Evolutionary conservation across 768 basidiomycete species (phyloP).

Genomic region (Russula sp.): DNA sequence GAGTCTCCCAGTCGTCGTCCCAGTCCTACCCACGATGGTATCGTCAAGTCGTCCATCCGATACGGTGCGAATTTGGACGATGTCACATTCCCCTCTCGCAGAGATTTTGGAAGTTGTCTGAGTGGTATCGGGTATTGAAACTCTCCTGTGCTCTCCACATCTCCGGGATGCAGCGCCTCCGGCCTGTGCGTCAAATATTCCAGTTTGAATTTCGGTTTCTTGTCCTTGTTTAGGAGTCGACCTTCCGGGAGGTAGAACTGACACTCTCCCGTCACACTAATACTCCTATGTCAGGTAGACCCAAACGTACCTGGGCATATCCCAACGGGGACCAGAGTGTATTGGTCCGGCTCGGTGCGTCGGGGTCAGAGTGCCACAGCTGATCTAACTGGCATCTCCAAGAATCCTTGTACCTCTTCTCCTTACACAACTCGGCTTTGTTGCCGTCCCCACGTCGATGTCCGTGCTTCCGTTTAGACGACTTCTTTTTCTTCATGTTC

Average conservation of each 20-base stretch:
- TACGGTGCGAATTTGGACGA: slow-evolving; percentile 61
- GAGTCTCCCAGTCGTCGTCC: slow-evolving; percentile 52
- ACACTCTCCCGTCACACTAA: background rate
- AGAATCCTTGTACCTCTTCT: slow-evolving; percentile 44
- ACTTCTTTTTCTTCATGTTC: slow-evolving; percentile 12
- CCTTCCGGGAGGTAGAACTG: slow-evolving; percentile 60
- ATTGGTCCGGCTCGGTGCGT: slow-evolving; percentile 67
- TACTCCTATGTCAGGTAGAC: slow-evolving; percentile 7
- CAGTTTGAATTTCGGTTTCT: slow-evolving; percentile 57
- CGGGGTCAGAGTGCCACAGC: slow-evolving; percentile 52
- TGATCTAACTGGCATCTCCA: slow-evolving; percentile 59
- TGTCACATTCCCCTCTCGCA: slow-evolving; percentile 37
- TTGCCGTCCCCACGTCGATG: slow-evolving; percentile 32
- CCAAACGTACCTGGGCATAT: slow-evolving; percentile 69
- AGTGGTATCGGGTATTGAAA: slow-evolving; percentile 48
- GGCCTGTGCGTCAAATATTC: slow-evolving; percentile 68
- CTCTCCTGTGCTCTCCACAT: slow-evolving; percentile 23
- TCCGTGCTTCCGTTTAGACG: slow-evolving; percentile 39
- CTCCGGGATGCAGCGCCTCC: slow-evolving; percentile 34
- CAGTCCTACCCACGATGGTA: slow-evolving; percentile 62
- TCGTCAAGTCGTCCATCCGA: slow-evolving; percentile 67
- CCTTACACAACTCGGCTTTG: slow-evolving; percentile 37
- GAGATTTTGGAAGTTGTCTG: slow-evolving; percentile 43
- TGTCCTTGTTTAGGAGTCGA: slow-evolving; percentile 39
- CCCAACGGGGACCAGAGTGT: slow-evolving; percentile 66